Percentiles rank a stretch among this genome's conserved stretches.
Evolutionary conservation across 139 green algal species (phyloP).

Genomic region (Chlorella sp.): DNA sequence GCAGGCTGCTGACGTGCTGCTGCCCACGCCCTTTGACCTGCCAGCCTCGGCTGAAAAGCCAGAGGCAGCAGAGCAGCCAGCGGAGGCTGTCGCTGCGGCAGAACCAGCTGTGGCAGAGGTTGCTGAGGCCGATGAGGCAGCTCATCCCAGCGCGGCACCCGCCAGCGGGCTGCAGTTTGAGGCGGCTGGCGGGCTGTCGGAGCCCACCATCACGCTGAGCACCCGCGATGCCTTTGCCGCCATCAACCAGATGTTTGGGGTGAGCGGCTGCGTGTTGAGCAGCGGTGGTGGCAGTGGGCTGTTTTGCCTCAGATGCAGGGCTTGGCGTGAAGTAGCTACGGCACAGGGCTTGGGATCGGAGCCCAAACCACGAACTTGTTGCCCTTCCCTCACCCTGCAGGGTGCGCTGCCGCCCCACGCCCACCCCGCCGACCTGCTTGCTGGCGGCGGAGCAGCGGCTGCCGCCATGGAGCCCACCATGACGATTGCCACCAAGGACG

Average conservation of each 20-base stretch:
- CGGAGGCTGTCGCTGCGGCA: too few species aligned
- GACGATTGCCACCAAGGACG: constrained; percentile 70
- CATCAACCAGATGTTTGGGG: constrained; percentile 72
- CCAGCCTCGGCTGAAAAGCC: neutral
- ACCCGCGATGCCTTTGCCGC: constrained; percentile 71
- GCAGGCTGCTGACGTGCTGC: neutral
- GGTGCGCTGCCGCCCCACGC: neutral
- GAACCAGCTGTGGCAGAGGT: neutral
- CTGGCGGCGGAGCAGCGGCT: neutral
- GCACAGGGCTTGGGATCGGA: too few species aligned
- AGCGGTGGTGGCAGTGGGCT: too few species aligned
- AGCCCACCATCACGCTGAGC: constrained; percentile 64
- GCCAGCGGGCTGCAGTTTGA: neutral
- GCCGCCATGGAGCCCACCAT: constrained; percentile 41
- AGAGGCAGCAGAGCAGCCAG: neutral
- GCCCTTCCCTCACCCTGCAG: too few species aligned
- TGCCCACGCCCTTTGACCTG: constrained; percentile 34
- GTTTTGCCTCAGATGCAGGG: too few species aligned
- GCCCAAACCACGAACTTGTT: too few species aligned
- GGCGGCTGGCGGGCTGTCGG: neutral
- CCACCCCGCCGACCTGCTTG: neutral
- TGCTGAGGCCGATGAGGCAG: neutral
- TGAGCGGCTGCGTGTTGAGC: neutral
- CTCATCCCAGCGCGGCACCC: too few species aligned
- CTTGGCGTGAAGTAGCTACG: too few species aligned